Conservation (phyloP, 1,284 basidiomycete species). For the Cryptococcus sp. region DNA sequence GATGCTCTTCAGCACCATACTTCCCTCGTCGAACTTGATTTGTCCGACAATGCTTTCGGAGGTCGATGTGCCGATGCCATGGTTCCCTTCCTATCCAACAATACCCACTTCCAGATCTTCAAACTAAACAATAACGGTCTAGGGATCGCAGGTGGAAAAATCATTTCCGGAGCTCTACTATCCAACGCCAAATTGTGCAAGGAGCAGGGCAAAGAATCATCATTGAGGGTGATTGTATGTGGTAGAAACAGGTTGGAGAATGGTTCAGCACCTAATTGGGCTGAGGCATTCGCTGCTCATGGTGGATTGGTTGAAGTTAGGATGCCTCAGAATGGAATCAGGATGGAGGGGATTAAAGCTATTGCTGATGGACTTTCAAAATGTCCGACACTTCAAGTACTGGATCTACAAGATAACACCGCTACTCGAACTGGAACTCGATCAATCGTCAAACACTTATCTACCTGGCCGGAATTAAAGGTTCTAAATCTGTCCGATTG, state of each 20-base stretch:
- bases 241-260: constrained; percentile 93
- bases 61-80: constrained; percentile 93
- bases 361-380: constrained; percentile 71
- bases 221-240: constrained; percentile 78
- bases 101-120: constrained; percentile 73
- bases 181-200: constrained; percentile 70
- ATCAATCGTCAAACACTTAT: constrained; percentile 69
- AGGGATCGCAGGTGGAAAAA: constrained; percentile 82
- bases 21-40: constrained; percentile 78
- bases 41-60: constrained; percentile 96
- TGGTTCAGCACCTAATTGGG: constrained; percentile 78
- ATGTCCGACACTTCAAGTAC: constrained; percentile 64
- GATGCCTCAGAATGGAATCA: constrained; percentile 96
- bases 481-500: constrained; percentile 90
- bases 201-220: constrained; percentile 61
- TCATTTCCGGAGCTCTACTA: constrained; percentile 78
- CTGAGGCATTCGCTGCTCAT: constrained; percentile 81
- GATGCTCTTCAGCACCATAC: constrained; percentile 75
- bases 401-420: constrained; percentile 96
- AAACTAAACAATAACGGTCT: constrained; percentile 97
- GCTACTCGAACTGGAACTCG: constrained; percentile 69
- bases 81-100: constrained; percentile 79
- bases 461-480: constrained; percentile 66
- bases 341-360: constrained; percentile 85
- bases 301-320: constrained; percentile 71